A percentile compares a stretch with the other conserved stretches of the same genome.
phyloP scores from a whole-genome alignment of 2,329 filamentous ascomycete species.

The Pezicula carpinea region DNA sequence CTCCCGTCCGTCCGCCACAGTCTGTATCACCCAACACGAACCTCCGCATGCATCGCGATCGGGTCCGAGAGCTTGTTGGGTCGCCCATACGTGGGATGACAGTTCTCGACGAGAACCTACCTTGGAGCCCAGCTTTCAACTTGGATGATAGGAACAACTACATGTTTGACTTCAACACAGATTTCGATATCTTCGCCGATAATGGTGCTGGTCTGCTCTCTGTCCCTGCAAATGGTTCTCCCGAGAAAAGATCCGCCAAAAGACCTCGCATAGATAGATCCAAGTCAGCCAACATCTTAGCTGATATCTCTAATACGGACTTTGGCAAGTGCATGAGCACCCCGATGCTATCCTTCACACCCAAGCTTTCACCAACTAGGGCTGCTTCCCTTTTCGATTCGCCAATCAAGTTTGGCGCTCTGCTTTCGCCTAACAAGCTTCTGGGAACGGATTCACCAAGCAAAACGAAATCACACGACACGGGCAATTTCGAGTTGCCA shows the following conservation, averaged over 20 bases:
- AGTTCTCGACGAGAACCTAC: constrained; percentile 46
- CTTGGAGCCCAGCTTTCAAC: constrained; percentile 65
- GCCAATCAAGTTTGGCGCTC: constrained; percentile 52
- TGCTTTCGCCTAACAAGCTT: constrained; percentile 51
- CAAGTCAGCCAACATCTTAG: constrained; percentile 56
- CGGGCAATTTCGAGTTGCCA: constrained; percentile 20
- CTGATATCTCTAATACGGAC: constrained; percentile 44
- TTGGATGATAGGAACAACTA: constrained; percentile 56
- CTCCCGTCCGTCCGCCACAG: constrained; percentile 50
- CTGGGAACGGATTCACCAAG: constrained; percentile 26
- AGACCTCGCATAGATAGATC: constrained; percentile 58
- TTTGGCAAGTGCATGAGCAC: constrained; percentile 47
- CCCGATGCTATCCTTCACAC: constrained; percentile 46
- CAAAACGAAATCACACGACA: constrained; percentile 19
- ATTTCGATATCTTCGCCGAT: constrained; percentile 60
- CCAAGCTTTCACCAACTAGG: constrained; percentile 7
- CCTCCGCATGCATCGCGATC: constrained; percentile 79
- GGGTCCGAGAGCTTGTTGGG: constrained; percentile 74
- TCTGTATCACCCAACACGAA: constrained; percentile 94
- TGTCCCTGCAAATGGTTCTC: constrained; percentile 54
- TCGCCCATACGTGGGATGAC: constrained; percentile 61
- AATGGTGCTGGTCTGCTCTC: constrained; percentile 37
- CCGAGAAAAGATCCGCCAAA: constrained; percentile 59
- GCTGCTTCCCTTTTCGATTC: constrained; percentile 41
- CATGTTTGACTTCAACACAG: constrained; percentile 44